phyloP scores from a whole-genome alignment of 1,139 yeast genomes.

The Nadsonia starkeyi-henricii region DNA sequence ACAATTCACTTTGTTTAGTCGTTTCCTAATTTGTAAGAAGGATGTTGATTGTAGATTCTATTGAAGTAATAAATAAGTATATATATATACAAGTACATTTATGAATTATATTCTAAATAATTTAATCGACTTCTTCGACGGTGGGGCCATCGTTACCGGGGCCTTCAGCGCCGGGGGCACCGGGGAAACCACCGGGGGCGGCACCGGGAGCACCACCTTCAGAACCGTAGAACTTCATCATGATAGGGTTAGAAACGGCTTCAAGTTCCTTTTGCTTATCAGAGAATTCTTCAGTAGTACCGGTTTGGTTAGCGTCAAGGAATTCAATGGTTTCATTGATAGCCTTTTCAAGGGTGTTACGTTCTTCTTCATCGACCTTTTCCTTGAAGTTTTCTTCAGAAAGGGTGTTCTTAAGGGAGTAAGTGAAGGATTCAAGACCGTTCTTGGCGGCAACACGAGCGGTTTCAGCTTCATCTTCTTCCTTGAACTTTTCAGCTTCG shows the following conservation, averaged over 20 bases:
- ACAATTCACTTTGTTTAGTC: too few species aligned
- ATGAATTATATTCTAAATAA: not conserved
- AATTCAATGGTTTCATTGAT: conserved; percentile 76
- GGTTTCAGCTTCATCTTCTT: conserved; percentile 81
- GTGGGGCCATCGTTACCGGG: conserved; percentile 53
- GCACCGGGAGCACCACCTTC: conserved; percentile 43
- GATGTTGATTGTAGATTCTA: too few species aligned
- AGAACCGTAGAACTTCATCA: conserved; percentile 69
- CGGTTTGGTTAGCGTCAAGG: conserved; percentile 83
- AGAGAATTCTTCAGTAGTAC: conserved; percentile 72
- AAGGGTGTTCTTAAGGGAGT: conserved; percentile 66
- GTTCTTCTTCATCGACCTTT: conserved; percentile 67
- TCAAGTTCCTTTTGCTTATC: conserved; percentile 92
- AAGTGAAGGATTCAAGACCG: conserved; percentile 76
- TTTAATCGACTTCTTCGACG: conserved; percentile 85
- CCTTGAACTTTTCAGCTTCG: conserved; percentile 96
- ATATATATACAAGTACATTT: not conserved
- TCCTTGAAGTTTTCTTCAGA: conserved; percentile 59
- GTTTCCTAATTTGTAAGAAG: too few species aligned
- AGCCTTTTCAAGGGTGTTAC: conserved; percentile 65
- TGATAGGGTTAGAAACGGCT: conserved; percentile 86
- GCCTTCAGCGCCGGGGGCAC: conserved; percentile 46
- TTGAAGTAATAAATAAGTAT: not conserved
- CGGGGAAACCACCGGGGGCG: conserved; percentile 51
- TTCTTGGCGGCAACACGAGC: conserved; percentile 58